A percentile compares a stretch with the other conserved stretches of the same genome.
Conservation (phyloP, 495 filamentous ascomycete species). For the Xylaria cubensis region DNA sequence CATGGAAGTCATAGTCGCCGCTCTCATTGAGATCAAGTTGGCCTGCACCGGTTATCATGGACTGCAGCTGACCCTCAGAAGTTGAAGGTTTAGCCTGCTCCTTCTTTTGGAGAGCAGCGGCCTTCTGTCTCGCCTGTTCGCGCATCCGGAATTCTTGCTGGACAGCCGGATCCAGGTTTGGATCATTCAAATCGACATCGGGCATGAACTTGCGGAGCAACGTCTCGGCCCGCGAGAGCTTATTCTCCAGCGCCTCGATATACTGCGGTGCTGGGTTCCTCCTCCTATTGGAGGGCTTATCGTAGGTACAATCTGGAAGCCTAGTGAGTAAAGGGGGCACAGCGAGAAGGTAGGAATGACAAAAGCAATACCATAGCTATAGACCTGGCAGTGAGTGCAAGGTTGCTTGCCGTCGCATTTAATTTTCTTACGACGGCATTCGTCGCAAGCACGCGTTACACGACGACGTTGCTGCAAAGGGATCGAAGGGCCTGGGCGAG, state of each 20-base stretch:
- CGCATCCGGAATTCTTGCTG: constrained; percentile 62
- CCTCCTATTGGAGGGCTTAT: constrained; percentile 94
- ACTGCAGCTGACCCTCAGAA: constrained; percentile 80
- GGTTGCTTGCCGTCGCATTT: constrained; percentile 98
- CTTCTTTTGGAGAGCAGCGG: constrained; percentile 41
- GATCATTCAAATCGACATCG: constrained; percentile 83
- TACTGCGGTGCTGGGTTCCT: constrained; percentile 95
- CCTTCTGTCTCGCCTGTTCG: constrained; percentile 49
- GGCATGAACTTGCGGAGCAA: constrained; percentile 82
- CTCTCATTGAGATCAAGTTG: constrained; percentile 90
- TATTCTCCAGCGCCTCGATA: constrained; percentile 86
- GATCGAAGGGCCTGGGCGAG: constrained; percentile 43
- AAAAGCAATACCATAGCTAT: constrained; percentile 84
- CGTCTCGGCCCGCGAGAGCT: constrained; percentile 82
- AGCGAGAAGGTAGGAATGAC: constrained; percentile 2
- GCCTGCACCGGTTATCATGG: constrained; percentile 92
- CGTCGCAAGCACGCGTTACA: constrained; percentile 93
- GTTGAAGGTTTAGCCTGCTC: constrained; percentile 46
- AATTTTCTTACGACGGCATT: constrained; percentile 97
- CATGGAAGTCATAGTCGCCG: constrained; percentile 94
- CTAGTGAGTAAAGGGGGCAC: constrained; percentile 6
- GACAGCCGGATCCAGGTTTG: constrained; percentile 74
- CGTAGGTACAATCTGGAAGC: constrained; percentile 88
- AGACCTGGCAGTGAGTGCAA: constrained; percentile 96
- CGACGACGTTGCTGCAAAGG: constrained; percentile 87